phyloP scores from a whole-genome alignment of 169 alveolate genomes.

The Ichthyophthirius multifiliis region DNA sequence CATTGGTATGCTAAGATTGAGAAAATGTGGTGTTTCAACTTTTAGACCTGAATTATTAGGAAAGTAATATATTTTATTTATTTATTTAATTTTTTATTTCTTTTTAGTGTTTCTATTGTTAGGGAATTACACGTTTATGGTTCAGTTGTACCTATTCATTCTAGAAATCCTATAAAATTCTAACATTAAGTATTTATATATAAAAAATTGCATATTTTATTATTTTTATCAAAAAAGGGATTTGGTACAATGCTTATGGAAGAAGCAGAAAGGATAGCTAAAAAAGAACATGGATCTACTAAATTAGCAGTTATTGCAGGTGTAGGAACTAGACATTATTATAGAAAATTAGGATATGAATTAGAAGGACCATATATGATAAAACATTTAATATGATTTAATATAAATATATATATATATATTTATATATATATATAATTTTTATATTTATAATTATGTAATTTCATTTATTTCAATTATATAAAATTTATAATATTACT shows the following conservation, averaged over 20 bases:
- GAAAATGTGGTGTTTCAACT: conserved; percentile 72
- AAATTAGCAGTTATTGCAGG: conserved; percentile 98
- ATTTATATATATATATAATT: no score
- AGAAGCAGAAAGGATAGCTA: conserved; percentile 86
- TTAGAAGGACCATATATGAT: conserved; percentile 95
- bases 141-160: conserved; percentile 83
- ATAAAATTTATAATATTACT: no score
- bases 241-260: conserved; percentile 88
- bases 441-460: no score
- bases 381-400: conserved; percentile 82
- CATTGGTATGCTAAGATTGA: conserved; percentile 77
- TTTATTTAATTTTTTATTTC: neutral
- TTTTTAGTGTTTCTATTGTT: conserved; percentile 66
- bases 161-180: conserved; percentile 84
- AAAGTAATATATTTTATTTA: neutral
- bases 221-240: conserved; percentile 24
- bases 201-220: neutral
- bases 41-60: conserved; percentile 68
- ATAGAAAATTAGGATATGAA: conserved; percentile 95
- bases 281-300: conserved; percentile 85
- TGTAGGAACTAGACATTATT: conserved; percentile 98
- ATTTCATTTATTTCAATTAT: no score
- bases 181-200: conserved; percentile 60
- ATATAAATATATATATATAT: no score
- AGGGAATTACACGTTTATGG: conserved; percentile 89